Conservation (phyloP, 768 basidiomycete species). For the Mycena rosella region DNA sequence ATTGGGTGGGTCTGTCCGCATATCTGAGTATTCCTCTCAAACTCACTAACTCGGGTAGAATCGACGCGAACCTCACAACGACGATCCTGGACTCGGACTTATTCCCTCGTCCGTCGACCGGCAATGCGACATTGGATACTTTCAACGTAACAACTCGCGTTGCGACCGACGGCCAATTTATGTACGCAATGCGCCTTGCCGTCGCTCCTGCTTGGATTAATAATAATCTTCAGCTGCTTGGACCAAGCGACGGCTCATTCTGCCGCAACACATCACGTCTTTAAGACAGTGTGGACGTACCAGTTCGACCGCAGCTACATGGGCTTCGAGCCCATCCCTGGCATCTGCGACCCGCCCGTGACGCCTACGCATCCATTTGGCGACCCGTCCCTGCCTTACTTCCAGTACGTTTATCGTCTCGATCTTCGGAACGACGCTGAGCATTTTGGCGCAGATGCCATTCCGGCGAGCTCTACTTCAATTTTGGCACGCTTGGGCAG, state of each 20-base stretch:
- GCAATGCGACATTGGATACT: slow-evolving; percentile 54
- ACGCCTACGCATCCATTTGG: slow-evolving; percentile 58
- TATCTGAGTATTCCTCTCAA: too few species aligned
- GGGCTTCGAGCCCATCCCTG: slow-evolving; percentile 59
- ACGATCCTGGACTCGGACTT: slow-evolving; percentile 46
- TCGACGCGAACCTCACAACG: slow-evolving; percentile 36
- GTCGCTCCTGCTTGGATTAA: not conserved
- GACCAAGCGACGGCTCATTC: slow-evolving; percentile 64
- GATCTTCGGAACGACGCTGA: slow-evolving; percentile 43
- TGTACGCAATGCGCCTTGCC: slow-evolving; percentile 23
- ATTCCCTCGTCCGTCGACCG: slow-evolving; percentile 54
- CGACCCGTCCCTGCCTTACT: slow-evolving; percentile 61
- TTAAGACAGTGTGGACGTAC: slow-evolving; percentile 59
- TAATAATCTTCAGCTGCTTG: slow-evolving; percentile 45
- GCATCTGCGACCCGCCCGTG: slow-evolving; percentile 58
- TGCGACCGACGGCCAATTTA: slow-evolving; percentile 60
- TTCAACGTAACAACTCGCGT: slow-evolving; percentile 62
- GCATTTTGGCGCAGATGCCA: slow-evolving; percentile 39
- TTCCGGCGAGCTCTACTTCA: slow-evolving; percentile 48
- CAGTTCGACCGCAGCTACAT: slow-evolving; percentile 61
- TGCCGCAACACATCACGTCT: slow-evolving; percentile 55
- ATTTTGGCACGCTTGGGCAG: slow-evolving; percentile 54
- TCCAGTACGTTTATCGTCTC: slow-evolving; percentile 54
- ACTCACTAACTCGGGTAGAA: not conserved
- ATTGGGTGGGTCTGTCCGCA: slow-evolving; percentile 20